Conservation (phyloP, 805 yeast genomes). For the Cyberlindnera bimundalis region DNA sequence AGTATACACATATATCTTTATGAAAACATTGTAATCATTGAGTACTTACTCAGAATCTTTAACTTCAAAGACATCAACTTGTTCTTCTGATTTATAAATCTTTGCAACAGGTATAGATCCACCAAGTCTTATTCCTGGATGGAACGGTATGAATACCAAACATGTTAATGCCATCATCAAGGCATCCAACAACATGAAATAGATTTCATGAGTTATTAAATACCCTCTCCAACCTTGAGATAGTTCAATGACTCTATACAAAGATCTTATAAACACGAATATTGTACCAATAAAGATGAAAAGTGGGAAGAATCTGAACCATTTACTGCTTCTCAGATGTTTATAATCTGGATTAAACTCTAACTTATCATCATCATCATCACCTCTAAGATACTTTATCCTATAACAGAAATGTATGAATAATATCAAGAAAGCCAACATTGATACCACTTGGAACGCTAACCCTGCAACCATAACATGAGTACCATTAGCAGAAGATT, state of each 20-base stretch:
- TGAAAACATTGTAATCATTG: too few relatives aligned
- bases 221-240: constrained; percentile 69
- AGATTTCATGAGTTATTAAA: constrained; percentile 58
- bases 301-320: constrained; percentile 35
- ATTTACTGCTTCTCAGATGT: constrained; percentile 2
- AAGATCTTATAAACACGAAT: constrained; percentile 61
- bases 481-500: constrained; percentile 43
- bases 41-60: too few relatives aligned
- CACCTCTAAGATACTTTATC: constrained; percentile 20
- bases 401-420: constrained; percentile 45
- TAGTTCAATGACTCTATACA: constrained; percentile 71
- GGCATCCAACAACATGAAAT: constrained; percentile 61
- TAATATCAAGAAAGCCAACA: constrained; percentile 54
- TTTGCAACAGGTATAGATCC: too few relatives aligned
- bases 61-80: too few relatives aligned
- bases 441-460: constrained; percentile 67
- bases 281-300: constrained; percentile 46
- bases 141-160: constrained; percentile 46
- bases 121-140: too few relatives aligned
- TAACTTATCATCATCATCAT: constrained; percentile 3
- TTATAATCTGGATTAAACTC: constrained; percentile 7
- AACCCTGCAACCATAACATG: constrained; percentile 75
- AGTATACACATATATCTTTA: too few relatives aligned
- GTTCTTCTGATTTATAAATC: too few relatives aligned
- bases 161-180: constrained; percentile 55